Percentiles rank a stretch among this genome's conserved stretches.
phyloP scores from a whole-genome alignment of 148 eudicot species.

The Persicaria maculosa region DNA sequence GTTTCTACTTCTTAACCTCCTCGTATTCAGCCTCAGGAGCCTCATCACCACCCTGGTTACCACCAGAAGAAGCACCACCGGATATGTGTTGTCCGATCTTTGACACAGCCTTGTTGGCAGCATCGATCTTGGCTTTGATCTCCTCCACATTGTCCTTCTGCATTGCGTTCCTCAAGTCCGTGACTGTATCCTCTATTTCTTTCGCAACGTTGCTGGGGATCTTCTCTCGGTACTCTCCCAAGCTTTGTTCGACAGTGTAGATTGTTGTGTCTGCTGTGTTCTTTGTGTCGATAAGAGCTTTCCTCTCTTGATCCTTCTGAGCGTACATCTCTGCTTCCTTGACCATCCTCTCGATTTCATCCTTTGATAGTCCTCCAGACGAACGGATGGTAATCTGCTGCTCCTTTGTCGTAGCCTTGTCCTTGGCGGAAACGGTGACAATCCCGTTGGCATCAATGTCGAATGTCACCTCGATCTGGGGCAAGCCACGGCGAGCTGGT shows the following conservation, averaged over 20 bases:
- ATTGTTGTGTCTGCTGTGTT: conserved; percentile 40
- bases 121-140: conserved; percentile 40
- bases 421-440: conserved; percentile 41
- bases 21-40: conserved; percentile 48
- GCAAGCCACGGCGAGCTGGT: conserved; percentile 45
- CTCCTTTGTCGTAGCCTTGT: conserved; percentile 32
- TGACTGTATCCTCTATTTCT: conserved; percentile 36
- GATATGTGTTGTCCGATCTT: conserved; percentile 50
- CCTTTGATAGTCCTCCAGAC: conserved; percentile 41
- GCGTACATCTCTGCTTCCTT: conserved; percentile 45
- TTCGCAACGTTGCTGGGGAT: conserved; percentile 25
- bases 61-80: conserved; percentile 24
- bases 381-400: conserved; percentile 39
- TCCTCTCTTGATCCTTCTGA: conserved; percentile 39
- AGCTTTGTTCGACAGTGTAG: conserved; percentile 43
- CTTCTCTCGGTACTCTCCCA: conserved; percentile 39
- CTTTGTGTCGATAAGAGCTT: conserved; percentile 29
- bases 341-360: conserved; percentile 43
- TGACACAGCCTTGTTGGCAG: conserved; percentile 39
- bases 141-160: conserved; percentile 30
- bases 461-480: conserved; percentile 47
- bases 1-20: conserved; percentile 34
- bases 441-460: conserved; percentile 50
- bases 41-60: conserved; percentile 36
- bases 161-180: conserved; percentile 28